Evolutionary conservation across 2,329 filamentous ascomycete species (phyloP).

Genomic region (Beauveria rudraprayagi): DNA sequence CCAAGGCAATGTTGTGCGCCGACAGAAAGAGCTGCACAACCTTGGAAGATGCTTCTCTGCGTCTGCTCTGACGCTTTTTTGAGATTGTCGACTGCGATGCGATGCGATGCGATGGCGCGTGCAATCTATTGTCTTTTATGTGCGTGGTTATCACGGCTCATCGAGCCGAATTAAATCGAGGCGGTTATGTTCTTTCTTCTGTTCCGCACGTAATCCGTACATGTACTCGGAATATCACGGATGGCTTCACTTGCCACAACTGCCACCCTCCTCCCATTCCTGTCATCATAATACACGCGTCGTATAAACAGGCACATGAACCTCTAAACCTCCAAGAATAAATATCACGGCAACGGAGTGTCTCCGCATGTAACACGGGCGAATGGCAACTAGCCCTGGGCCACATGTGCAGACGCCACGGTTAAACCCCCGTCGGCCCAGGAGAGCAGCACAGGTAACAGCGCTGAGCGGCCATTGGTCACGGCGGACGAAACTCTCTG

Average conservation of each 20-base stretch:
- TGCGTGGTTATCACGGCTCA: background rate
- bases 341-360: constrained; percentile 1
- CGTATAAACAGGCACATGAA: background rate
- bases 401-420: background rate
- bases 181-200: no score
- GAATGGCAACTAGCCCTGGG: background rate
- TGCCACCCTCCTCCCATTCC: background rate
- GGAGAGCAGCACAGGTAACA: constrained; percentile 19
- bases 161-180: background rate
- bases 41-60: background rate
- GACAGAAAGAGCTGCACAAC: no score
- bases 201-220: no score
- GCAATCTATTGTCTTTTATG: background rate
- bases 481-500: background rate
- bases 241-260: background rate
- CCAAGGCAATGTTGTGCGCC: no score
- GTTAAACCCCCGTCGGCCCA: constrained; percentile 12
- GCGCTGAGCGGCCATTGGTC: constrained; percentile 21
- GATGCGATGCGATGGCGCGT: background rate
- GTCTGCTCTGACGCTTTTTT: background rate
- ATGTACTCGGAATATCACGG: background rate
- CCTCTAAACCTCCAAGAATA: background rate
- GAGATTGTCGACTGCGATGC: background rate
- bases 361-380: background rate
- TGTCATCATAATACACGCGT: background rate